Evolutionary conservation across 257 asterid species (phyloP).

Genomic region (Striga asiatica): DNA sequence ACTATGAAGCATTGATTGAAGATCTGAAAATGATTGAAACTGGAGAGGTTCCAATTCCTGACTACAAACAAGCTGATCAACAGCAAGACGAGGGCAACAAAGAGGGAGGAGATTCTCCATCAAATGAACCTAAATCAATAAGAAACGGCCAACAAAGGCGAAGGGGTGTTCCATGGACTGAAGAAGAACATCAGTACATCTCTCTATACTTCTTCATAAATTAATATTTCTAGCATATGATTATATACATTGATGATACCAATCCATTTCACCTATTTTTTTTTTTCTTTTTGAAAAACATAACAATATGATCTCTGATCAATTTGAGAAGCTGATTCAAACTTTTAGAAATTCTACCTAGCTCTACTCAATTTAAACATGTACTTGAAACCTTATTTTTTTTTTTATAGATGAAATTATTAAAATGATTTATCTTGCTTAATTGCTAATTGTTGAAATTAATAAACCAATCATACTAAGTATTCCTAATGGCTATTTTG

Average conservation of each 20-base stretch:
- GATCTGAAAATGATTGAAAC: constrained; percentile 24
- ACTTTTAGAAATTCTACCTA: too few species aligned
- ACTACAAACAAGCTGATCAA: not conserved
- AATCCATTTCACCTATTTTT: too few species aligned
- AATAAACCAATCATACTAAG: too few species aligned
- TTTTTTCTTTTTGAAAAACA: too few species aligned
- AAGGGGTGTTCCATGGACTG: constrained; percentile 27
- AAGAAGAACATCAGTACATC: constrained; percentile 30
- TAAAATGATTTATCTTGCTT: too few species aligned
- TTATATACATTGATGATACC: not conserved
- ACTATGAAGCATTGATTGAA: constrained; percentile 16
- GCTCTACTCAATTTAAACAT: too few species aligned
- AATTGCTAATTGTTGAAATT: too few species aligned
- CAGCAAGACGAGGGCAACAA: not conserved
- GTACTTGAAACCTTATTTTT: too few species aligned
- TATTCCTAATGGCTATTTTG: too few species aligned
- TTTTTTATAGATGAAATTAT: too few species aligned
- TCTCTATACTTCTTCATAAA: not conserved
- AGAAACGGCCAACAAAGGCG: not conserved
- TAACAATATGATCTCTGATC: too few species aligned
- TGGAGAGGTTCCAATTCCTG: constrained; percentile 6
- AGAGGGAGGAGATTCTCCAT: not conserved
- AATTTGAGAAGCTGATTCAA: too few species aligned
- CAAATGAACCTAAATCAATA: not conserved
- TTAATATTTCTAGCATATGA: not conserved